Evolutionary conservation across 2,329 filamentous ascomycete genomes (phyloP), one percentile per base, ranked within the genome.

Genomic region (Cladosporium halotolerans): DNA sequence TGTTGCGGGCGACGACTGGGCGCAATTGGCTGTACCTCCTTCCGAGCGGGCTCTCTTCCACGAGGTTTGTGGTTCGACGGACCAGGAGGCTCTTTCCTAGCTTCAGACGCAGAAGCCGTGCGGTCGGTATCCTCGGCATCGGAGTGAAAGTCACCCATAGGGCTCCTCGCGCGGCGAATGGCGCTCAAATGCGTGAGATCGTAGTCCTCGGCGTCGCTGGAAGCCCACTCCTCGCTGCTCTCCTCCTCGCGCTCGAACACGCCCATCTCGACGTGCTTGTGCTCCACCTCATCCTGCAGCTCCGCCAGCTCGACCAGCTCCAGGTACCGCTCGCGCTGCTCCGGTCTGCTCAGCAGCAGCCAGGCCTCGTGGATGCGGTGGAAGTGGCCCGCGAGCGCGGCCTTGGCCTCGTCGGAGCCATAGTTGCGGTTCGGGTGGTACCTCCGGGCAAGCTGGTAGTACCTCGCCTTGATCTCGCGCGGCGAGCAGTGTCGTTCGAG

Each of bases 381-480:
- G 52, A 68, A 68, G 19, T 66, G 62, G 39, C 43, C 43, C 14
- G 59, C 46, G 2, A 63, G 53, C 3, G 58, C 60, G 10, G 53
- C 44, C 45, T 60, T 63, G 14, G 57, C 57, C 45, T 58, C 83
- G 88, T 58, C 60, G 45, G 60, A 61, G 28, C 52, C 50, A 72
- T 61, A 78, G 89, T 75, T 75, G 57, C 65, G 57, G 42, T 67
- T 68, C 4, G 76, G 76, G 62, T 99, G 93, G 64, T 92, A 83
- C 69, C 83, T 89, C 50, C 97, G 76, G 4, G 93, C 93, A 49
- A 87, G 82, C 67, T 95, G 95, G 66, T 89, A 86, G 74, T 99
- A 99, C 19, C 89, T 89, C 13, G 82, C 83, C 70, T 95, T 96
- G 73, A 99, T 81, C 64, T 95, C 81, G 58, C 89, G 83, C 34